Evolutionary conservation across 2,329 filamentous ascomycete species (phyloP).

Genomic region (Bertia moriformis): DNA sequence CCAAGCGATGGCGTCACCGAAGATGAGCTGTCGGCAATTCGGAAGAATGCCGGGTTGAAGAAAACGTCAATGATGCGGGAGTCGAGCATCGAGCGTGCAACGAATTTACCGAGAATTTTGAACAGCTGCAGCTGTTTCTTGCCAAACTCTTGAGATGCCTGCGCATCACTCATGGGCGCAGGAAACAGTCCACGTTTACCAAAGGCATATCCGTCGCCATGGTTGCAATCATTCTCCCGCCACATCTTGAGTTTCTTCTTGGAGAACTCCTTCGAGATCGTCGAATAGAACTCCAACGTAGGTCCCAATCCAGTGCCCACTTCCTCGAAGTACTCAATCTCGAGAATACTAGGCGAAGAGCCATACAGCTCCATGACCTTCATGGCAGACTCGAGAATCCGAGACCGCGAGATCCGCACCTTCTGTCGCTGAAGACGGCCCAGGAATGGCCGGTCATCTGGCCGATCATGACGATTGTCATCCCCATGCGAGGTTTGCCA

Average conservation of each 20-base stretch:
- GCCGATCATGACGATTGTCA: constrained; percentile 67
- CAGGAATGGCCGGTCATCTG: constrained; percentile 81
- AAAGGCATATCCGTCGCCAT: constrained; percentile 68
- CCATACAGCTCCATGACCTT: constrained; percentile 99
- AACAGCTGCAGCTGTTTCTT: constrained; percentile 79
- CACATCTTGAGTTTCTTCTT: constrained; percentile 95
- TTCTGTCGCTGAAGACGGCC: constrained; percentile 89
- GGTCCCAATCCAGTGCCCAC: constrained; percentile 91
- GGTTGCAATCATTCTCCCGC: constrained; percentile 72
- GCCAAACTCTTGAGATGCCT: constrained; percentile 61
- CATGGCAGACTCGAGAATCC: constrained; percentile 87
- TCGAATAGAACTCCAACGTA: constrained; percentile 94
- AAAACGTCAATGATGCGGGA: constrained; percentile 95
- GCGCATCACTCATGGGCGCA: constrained; percentile 70
- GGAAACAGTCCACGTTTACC: constrained; percentile 79
- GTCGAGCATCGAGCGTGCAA: constrained; percentile 94
- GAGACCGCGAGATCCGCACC: constrained; percentile 87
- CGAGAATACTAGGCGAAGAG: constrained; percentile 85
- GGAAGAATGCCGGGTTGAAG: constrained; percentile 96
- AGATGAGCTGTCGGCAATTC: constrained; percentile 59
- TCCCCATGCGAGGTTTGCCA: constrained; percentile 82
- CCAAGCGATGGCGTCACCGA: constrained; percentile 70
- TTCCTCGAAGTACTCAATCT: constrained; percentile 98
- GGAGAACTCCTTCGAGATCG: constrained; percentile 89
- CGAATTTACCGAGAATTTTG: constrained; percentile 89